Percentiles rank a stretch among this genome's conserved stretches.
Evolutionary conservation across 2,329 filamentous ascomycete species (phyloP).

Genomic region (Blastomyces parvus): DNA sequence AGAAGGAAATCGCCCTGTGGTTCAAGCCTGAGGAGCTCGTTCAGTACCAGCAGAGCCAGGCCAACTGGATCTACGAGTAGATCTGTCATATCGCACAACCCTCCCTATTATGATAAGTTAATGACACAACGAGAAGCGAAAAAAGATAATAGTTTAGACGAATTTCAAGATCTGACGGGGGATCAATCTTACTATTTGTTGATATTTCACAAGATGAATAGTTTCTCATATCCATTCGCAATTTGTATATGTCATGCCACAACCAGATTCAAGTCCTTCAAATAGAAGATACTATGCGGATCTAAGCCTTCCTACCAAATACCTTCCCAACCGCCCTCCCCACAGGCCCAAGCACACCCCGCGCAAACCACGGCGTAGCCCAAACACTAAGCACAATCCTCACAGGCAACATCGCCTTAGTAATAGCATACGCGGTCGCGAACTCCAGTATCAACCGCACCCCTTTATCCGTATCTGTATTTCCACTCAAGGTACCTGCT

Average conservation of each 20-base stretch:
- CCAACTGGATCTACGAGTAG: constrained; percentile 98
- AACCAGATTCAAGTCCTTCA: constrained; percentile 2
- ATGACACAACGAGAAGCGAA: constrained; percentile 7
- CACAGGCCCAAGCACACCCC: constrained; percentile 47
- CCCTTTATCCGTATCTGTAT: constrained; percentile 26
- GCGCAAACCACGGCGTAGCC: constrained; percentile 88
- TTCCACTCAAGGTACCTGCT: constrained; percentile 13
- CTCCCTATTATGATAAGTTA: constrained; percentile 3
- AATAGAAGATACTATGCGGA: constrained; percentile 3
- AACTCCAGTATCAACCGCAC: constrained; percentile 55
- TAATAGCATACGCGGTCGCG: constrained; percentile 82
- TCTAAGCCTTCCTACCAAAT: constrained; percentile 25
- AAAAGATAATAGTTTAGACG: constrained; percentile 4
- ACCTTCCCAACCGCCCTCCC: constrained; percentile 31
- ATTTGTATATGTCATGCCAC: neutral
- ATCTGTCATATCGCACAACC: neutral
- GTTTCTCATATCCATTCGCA: neutral
- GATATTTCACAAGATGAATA: neutral
- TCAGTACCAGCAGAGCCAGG: constrained; percentile 72
- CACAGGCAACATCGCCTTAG: constrained; percentile 71
- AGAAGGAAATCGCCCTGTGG: constrained; percentile 99
- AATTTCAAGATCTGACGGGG: constrained; percentile 9
- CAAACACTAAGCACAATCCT: constrained; percentile 71
- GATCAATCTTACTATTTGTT: neutral
- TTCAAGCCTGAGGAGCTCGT: constrained; percentile 83